These are phyloP conservation scores for Darksidea phi DNA, from an alignment of 495 filamentous ascomycete species.

Conservation along the genomic window DNA sequence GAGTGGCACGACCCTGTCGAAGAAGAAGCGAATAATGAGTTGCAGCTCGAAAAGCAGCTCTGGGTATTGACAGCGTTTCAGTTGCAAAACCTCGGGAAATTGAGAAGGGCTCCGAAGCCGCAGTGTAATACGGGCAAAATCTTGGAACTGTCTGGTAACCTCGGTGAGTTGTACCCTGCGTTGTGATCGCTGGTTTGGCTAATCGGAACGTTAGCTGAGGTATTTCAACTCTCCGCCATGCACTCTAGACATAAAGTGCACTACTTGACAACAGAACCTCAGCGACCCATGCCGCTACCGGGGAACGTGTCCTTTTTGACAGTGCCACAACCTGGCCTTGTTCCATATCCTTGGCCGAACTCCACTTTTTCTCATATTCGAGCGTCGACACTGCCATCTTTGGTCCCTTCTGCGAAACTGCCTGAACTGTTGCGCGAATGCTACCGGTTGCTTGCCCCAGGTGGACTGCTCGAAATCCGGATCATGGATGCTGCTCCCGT, in stretches of 20 bases:
- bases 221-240: conserved; percentile 39
- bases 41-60: conserved; percentile 37
- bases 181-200: neutral
- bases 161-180: conserved; percentile 28
- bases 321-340: conserved; percentile 21
- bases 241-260: conserved; percentile 30
- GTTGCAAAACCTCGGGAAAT: conserved; percentile 28
- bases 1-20: conserved; percentile 35
- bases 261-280: conserved; percentile 31
- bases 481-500: conserved; percentile 37
- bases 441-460: conserved; percentile 34
- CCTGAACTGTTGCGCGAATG: conserved; percentile 36
- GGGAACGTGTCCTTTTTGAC: conserved; percentile 30
- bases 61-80: conserved; percentile 41
- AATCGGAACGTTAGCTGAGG: conserved; percentile 24
- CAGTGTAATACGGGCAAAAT: conserved; percentile 26
- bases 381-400: conserved; percentile 31
- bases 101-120: conserved; percentile 16
- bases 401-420: conserved; percentile 33
- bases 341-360: conserved; percentile 32
- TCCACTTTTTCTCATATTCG: conserved; percentile 34
- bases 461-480: conserved; percentile 37
- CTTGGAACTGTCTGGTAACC: conserved; percentile 36
- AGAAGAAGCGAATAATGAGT: conserved; percentile 30
- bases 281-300: conserved; percentile 29